Conservation (phyloP, 2,329 filamentous ascomycete genomes). For the Zymoseptoria brevis region DNA sequence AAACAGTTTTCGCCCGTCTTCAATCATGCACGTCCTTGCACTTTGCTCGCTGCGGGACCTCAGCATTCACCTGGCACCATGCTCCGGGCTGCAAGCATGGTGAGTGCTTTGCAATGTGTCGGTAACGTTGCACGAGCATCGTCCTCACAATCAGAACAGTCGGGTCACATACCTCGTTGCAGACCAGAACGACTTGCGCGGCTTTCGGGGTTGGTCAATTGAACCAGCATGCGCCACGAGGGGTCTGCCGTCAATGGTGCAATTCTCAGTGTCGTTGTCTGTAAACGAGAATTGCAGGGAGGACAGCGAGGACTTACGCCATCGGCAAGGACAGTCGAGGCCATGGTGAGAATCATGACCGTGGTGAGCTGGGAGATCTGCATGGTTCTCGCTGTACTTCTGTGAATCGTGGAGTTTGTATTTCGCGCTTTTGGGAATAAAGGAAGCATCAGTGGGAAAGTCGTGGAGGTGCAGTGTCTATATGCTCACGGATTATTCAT, state of each 20-base stretch:
- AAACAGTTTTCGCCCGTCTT: background rate
- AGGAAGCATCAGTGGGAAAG: background rate
- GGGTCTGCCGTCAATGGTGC: background rate
- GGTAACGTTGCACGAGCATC: no score
- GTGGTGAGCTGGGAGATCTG: background rate
- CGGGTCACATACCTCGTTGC: no score
- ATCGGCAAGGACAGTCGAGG: background rate
- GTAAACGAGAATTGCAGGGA: background rate
- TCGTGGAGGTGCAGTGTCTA: background rate
- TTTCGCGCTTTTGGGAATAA: background rate
- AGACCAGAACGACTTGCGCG: no score
- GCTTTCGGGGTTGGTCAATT: background rate
- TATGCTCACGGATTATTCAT: background rate
- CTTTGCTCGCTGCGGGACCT: background rate
- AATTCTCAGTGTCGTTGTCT: background rate
- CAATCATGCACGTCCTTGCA: background rate
- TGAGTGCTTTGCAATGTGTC: no score
- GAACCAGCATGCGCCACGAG: background rate
- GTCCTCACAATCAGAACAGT: no score
- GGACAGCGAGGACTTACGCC: background rate
- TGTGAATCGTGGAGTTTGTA: background rate
- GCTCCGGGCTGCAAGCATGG: no score
- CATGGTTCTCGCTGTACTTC: background rate
- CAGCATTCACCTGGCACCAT: background rate
- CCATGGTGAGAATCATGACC: background rate